Conservation (phyloP, 2,329 filamentous ascomycete species). For the Xylaria sp. region DNA sequence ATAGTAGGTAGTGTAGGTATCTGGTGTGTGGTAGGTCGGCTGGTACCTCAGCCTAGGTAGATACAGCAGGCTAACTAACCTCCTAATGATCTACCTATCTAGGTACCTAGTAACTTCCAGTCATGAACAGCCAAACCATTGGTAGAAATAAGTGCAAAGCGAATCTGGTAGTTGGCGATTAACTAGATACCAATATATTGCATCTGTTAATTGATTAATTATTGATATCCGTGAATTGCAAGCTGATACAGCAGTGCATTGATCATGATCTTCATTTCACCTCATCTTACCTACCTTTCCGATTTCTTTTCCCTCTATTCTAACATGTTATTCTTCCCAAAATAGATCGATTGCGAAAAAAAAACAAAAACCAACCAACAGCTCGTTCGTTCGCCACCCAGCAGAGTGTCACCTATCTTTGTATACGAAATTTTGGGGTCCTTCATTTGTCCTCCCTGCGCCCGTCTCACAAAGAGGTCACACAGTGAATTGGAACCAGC, state of each 20-base stretch:
- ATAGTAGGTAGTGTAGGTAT: not conserved
- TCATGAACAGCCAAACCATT: no score
- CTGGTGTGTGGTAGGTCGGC: no score
- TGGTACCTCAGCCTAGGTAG: no score
- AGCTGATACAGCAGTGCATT: not conserved
- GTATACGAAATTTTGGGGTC: not conserved
- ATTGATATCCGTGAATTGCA: not conserved
- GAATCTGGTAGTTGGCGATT: no score
- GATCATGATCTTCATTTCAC: not conserved
- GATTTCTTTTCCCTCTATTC: not conserved
- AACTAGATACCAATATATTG: not conserved
- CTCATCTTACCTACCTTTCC: not conserved
- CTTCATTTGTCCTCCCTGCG: not conserved
- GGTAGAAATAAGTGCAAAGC: no score
- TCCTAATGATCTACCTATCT: not conserved
- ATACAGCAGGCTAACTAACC: not conserved
- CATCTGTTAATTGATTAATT: not conserved
- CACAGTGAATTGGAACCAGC: not conserved
- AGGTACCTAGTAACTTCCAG: no score
- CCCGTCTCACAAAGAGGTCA: constrained; percentile 13
- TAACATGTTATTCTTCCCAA: not conserved
- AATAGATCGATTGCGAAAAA: not conserved
- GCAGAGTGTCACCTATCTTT: not conserved
- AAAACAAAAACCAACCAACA: no score
- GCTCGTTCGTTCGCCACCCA: not conserved